Evolutionary conservation across 2,329 filamentous ascomycete genomes (phyloP), one percentile per base, ranked within the genome.

Genomic region (Xylariaceae sp.): DNA sequence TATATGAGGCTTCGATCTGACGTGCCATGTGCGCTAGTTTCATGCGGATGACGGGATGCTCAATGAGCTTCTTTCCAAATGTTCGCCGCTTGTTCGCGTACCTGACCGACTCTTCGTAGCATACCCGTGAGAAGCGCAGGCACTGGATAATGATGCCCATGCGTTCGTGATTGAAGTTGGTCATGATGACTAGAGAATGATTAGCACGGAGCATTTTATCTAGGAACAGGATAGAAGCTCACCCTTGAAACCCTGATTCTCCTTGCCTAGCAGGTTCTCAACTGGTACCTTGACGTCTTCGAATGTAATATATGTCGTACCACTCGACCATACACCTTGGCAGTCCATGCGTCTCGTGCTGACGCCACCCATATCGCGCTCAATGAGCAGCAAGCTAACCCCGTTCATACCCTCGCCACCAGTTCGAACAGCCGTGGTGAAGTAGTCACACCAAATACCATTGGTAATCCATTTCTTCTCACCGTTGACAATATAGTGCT

Each of bases 401-500:
- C 94, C 94, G 69, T 93, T 92, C 92, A 97, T 97, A 63, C 94
- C 94, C 20, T 84, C 79, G 27, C 86, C 88, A 60, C 89, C 92
- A 10, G 94, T 99, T 56, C 94, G 88, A 32, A 99, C 94, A 21
- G 93, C 94, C 11, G 91, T 95, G 50, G 94, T 97, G 80, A 97
- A 97, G 79, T 97, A 99, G 74, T 99, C 94, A 58, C 81, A 84
- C 91, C 92, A 97, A 68, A 97, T 85, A 68, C 94, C 94, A 76
- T 99, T 99, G 67, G 93, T 97, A 74, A 97, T 97, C 93, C 94
- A 97, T 79, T 99, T 99, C 88, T 99, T 97, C 84, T 97, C 93
- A 50, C 94, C 94, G 70, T 97, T 99, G 75, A 99, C 94, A 64
- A 97, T 97, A 76, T 95, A 99, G 78, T 97, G 91, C 81, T 97